These are phyloP conservation scores for Adenanthera pavonina DNA, from an alignment of 306 rosid genomes.

Conservation along the genomic window DNA sequence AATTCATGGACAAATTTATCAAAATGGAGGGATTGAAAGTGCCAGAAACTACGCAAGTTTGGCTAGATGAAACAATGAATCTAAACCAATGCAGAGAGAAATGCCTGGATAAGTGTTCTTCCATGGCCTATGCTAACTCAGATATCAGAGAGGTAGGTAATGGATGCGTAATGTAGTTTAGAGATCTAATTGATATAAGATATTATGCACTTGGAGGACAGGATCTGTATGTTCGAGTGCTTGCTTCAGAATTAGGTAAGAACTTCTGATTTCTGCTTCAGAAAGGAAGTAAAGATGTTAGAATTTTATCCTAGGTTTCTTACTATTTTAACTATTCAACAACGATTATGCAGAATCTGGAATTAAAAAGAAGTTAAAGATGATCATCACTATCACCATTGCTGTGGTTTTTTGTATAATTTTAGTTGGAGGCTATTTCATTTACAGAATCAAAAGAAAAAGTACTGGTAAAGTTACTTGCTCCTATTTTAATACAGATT, in stretches of 20 bases:
- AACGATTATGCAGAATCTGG: too few species aligned
- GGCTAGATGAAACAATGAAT: not conserved
- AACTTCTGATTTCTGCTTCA: not conserved
- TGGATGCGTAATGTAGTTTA: not conserved
- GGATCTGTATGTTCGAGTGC: not conserved
- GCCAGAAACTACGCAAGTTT: not conserved
- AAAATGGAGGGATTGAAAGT: not conserved
- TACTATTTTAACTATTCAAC: not conserved
- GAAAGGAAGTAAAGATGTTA: not conserved
- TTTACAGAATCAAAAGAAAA: not conserved
- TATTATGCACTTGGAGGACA: not conserved
- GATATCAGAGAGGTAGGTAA: not conserved
- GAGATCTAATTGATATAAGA: not conserved
- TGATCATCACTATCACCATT: too few species aligned
- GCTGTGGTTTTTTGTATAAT: too few species aligned
- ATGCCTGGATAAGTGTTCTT: not conserved
- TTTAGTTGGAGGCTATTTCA: too few species aligned
- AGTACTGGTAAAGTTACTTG: not conserved
- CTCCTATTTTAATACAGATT: too few species aligned
- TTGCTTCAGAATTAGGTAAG: conserved; percentile 6
- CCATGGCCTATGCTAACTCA: not conserved
- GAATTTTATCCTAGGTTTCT: not conserved
- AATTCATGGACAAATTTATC: not conserved
- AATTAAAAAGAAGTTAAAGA: too few species aligned
- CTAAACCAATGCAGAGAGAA: not conserved